Evolutionary conservation across 495 filamentous ascomycete species (phyloP).

Genomic region (Neurospora sp.): DNA sequence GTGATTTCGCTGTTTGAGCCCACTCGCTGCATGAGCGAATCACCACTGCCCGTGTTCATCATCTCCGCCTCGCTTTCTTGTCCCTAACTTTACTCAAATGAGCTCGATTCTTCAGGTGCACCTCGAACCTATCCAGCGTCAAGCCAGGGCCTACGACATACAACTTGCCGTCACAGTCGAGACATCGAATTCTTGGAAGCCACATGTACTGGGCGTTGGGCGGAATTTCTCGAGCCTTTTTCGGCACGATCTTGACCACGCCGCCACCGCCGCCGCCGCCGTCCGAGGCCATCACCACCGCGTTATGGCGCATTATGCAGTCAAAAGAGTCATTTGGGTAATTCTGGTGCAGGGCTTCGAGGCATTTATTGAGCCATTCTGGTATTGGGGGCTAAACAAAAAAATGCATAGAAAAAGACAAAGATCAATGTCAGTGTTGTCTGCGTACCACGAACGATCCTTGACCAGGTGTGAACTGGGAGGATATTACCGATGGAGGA

Average conservation of each 20-base stretch:
- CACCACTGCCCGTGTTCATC: not conserved
- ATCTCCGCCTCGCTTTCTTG: not conserved
- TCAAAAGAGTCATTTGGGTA: slow-evolving; percentile 78
- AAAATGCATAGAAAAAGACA: slow-evolving; percentile 1
- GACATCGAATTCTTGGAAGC: slow-evolving; percentile 77
- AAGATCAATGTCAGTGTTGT: not conserved
- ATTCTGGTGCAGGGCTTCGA: slow-evolving; percentile 48
- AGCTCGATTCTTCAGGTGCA: slow-evolving; percentile 70
- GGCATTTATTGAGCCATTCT: slow-evolving; percentile 61
- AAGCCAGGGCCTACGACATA: slow-evolving; percentile 80
- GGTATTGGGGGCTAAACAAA: slow-evolving; percentile 61
- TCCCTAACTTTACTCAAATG: slow-evolving; percentile 62
- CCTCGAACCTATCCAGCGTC: slow-evolving; percentile 81
- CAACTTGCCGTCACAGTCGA: slow-evolving; percentile 85
- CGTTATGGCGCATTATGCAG: slow-evolving; percentile 74
- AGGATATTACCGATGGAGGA: slow-evolving; percentile 44
- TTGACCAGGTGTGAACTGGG: not conserved
- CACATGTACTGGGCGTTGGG: slow-evolving; percentile 58
- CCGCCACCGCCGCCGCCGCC: slow-evolving; percentile 30
- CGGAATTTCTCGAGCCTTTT: slow-evolving; percentile 27
- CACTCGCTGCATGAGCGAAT: not conserved
- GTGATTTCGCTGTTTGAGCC: not conserved
- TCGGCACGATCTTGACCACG: not conserved
- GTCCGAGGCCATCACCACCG: slow-evolving; percentile 49
- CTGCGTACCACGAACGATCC: not conserved